Base-by-base conservation (phyloP, 345 rosid genomes). In the Eucalyptus curtisii region DNA sequence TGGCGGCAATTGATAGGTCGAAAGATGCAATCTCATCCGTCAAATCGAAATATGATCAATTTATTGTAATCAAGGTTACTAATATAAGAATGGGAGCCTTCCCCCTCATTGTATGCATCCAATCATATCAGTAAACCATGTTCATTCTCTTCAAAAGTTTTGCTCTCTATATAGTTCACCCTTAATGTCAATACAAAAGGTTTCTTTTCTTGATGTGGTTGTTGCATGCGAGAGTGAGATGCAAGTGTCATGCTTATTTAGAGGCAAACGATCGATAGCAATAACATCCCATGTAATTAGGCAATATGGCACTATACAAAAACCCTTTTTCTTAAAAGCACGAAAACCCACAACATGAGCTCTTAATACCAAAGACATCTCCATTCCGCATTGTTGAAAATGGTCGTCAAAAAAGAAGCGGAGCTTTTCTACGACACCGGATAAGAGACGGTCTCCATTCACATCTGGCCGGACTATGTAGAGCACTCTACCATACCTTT, bases 1-100 rank as follows among this genome's bases (percentile, higher is more conserved):
- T 52, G 0, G 0, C 2, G 0, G 0, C 7, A 52, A 1, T 7
- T 20, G 22, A 0, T 50, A 50, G 2, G 22, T 53, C 0, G 4
- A 5, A 19, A 53, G 3, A 55, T 55, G 30, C 5, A 24, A 55
- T 55, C 27, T 9, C 27, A 20, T 55, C 0, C 3, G 0, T 55
- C 1, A 55, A 24, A 55, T 55, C 5, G 0, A 55, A 55, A 55
- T 8, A 55, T 24, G 0, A 4, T 9, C 13, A 24, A 55, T 55
- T 55, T 22, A 55, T 55, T 4, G 6, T 55, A 55, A 55, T 55
- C 27, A 24, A 24, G 0, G 30, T 24, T 6, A 55, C 0, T 55
- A 55, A 24, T 24, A 55, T 55, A 55, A 55, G 30, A 24, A 55
- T 3, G 1, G 0, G 27, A 8, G 61, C 0, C 3, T 9, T 8